phyloP scores from a whole-genome alignment of 2,329 filamentous ascomycete species.

The Calonectria pseudoreteaudii region DNA sequence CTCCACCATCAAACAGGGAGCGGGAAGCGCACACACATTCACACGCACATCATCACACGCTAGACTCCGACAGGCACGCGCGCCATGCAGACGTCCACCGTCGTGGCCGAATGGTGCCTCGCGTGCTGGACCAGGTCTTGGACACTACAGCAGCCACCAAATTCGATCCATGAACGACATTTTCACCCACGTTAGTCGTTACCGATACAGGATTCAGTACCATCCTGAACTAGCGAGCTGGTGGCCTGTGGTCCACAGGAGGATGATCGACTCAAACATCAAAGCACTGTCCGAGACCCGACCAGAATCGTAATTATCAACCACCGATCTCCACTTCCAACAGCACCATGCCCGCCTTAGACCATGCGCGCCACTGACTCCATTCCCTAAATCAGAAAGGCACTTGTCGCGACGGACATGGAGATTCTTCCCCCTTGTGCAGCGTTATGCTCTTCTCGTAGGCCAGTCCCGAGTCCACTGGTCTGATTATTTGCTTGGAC shows the following conservation, averaged over 20 bases:
- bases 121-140: conserved; percentile 4
- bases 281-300: conserved; percentile 14
- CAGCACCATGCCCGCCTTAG: conserved; percentile 4
- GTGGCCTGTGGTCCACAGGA: conserved; percentile 2
- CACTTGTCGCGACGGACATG: background rate
- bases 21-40: conserved; percentile 42
- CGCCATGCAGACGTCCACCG: conserved; percentile 21
- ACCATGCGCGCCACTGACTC: conserved; percentile 1
- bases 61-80: conserved; percentile 9
- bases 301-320: background rate
- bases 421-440: background rate
- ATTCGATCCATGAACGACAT: conserved; percentile 1
- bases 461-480: conserved; percentile 12
- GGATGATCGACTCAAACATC: conserved; percentile 16
- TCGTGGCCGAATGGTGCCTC: conserved; percentile 17
- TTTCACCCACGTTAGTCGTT: background rate
- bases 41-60: conserved; percentile 26
- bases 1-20: conserved; percentile 40
- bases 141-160: conserved; percentile 14
- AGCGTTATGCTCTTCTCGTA: background rate
- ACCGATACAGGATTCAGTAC: background rate
- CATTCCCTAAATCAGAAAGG: conserved; percentile 7
- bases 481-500: background rate
- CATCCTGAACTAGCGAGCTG: background rate
- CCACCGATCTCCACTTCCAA: conserved; percentile 4